These are phyloP conservation scores for Starmerella floris DNA, from an alignment of 805 yeast species.

Conservation along the genomic window DNA sequence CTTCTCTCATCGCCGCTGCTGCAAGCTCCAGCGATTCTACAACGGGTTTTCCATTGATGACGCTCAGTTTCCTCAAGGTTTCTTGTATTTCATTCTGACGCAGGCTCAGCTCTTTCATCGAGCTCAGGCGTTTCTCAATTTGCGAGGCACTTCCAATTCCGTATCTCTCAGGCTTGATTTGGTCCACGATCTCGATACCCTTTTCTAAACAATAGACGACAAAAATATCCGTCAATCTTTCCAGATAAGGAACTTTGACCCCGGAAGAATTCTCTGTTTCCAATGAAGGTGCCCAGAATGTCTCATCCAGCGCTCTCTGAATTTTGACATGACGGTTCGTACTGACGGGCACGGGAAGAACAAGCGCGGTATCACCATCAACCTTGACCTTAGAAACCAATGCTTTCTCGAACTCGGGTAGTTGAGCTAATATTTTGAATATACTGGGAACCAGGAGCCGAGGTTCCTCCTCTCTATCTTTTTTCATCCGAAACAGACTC, in stretches of 20 bases:
- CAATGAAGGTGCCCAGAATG: constrained; percentile 8
- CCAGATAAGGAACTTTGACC: constrained; percentile 6
- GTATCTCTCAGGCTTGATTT: constrained; percentile 11
- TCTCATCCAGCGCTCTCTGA: constrained; percentile 6
- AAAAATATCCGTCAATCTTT: constrained; percentile 4
- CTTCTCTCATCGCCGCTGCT: background rate
- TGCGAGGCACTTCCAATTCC: background rate
- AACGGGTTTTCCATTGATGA: background rate
- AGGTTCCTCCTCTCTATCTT: background rate
- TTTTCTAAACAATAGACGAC: constrained; percentile 4
- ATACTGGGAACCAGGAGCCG: background rate
- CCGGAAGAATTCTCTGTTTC: background rate
- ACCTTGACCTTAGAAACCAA: background rate
- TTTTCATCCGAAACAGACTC: constrained; percentile 2
- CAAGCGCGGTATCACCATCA: background rate
- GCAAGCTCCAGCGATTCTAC: background rate
- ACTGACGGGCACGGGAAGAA: constrained; percentile 4
- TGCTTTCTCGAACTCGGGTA: background rate
- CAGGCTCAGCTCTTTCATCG: background rate
- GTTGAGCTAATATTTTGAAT: background rate
- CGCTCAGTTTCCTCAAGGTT: background rate
- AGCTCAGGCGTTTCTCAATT: constrained; percentile 1
- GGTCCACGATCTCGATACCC: background rate
- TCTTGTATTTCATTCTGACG: background rate
- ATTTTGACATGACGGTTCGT: background rate